Conservation (phyloP, 1,284 basidiomycete species). For the Amylostereum chailletii region DNA sequence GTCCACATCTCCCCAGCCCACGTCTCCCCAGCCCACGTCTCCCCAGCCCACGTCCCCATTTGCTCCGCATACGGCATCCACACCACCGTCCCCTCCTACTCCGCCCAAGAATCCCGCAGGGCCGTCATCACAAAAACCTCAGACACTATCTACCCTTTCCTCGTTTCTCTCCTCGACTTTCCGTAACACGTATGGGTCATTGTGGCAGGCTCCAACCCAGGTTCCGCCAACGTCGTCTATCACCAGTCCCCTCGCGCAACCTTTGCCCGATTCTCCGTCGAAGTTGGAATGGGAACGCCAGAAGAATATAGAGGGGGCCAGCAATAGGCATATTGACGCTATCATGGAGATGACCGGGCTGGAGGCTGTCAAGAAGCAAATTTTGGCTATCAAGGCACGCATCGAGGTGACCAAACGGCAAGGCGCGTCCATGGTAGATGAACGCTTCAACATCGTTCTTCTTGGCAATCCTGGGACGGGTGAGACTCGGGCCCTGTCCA, state of each 20-base stretch:
- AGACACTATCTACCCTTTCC: too few species aligned
- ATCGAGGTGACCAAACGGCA: constrained; percentile 20
- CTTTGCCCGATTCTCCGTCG: constrained; percentile 4
- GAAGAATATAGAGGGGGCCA: constrained; percentile 20
- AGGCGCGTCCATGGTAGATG: constrained; percentile 15
- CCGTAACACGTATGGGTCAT: too few species aligned
- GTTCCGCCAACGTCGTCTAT: neutral
- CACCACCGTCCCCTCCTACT: too few species aligned
- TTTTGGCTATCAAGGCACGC: constrained; percentile 22
- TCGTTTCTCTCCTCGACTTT: too few species aligned
- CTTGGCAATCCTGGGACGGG: constrained; percentile 28
- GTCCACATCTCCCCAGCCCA: too few species aligned
- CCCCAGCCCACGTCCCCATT: too few species aligned
- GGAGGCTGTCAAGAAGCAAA: constrained; percentile 22
- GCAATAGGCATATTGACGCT: constrained; percentile 18
- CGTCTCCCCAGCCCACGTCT: too few species aligned
- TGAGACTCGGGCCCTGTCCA: constrained; percentile 6
- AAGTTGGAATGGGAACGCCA: constrained; percentile 20
- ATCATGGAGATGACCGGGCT: constrained; percentile 26
- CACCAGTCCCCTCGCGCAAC: neutral
- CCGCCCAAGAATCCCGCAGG: too few species aligned
- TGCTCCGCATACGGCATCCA: too few species aligned
- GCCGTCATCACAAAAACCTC: too few species aligned
- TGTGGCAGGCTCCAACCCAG: too few species aligned
- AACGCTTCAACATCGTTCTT: constrained; percentile 23